Evolutionary conservation across 768 basidiomycete genomes (phyloP), one percentile per base, ranked within the genome.

Genomic region (Erythrobasidium yunnanense): DNA sequence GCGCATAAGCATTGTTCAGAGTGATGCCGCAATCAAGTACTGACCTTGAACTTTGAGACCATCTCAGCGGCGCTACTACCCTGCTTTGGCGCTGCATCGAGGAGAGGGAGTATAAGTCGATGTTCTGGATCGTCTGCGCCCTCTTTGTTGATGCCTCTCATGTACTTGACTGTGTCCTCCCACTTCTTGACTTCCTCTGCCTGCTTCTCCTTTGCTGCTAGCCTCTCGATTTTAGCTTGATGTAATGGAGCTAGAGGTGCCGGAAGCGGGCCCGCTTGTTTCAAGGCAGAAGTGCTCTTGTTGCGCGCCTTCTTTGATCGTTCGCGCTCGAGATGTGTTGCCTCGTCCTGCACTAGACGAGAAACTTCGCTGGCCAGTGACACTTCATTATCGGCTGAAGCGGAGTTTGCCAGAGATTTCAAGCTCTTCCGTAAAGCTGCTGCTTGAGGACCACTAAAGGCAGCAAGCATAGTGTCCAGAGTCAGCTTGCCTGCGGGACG

Each of bases 181-280:
- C 93, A 97, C 78, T 93, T 95, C 69, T 87, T 84, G 1, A 93
- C 86, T 75, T 96, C 92, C 68, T 83, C 81, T 74, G 88, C 90
- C 2, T 92, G 96, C 76, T 87, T 82, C 72, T 91, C 90, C 74
- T 93, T 95, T 0, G 93, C 93, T 6, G 91, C 93, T 74, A 90
- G 85, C 53, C 93, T 85, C 70, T 95, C 90, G 0, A 96, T 78
- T 47, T 87, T 85, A 68, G 95, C 91, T 74, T 95, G 88, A 0
- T 85, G 83, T 32, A 90, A 82, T 22, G 85, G 84, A 7, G 90
- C 90, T 0, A 99, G 78, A 0, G 93, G 93, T 0, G 88, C 89
- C 2, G 88, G 78, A 4, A 93, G 80, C 0, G 86, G 54, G 3
- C 70, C 71, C 0, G 69, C 33, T 0, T 55, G 32, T 46, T 71